phyloP scores from a whole-genome alignment of 164 flowering plant genomes.

The Kalanchoe fedtschenkoi region DNA sequence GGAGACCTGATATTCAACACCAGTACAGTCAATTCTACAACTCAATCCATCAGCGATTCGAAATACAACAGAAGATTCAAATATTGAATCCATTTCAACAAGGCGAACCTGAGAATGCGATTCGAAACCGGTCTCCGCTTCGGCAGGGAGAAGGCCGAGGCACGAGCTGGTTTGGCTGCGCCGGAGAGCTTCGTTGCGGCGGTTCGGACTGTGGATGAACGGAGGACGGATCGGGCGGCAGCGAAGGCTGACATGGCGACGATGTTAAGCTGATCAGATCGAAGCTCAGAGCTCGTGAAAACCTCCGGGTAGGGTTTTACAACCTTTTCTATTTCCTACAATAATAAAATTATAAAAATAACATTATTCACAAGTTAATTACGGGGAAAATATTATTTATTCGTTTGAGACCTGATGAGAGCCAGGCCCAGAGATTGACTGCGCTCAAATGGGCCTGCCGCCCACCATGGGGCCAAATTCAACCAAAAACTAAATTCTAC shows the following conservation, averaged over 20 bases:
- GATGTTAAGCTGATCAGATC: neutral
- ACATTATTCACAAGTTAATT: no score
- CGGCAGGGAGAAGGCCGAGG: slow-evolving; percentile 34
- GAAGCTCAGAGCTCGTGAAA: neutral
- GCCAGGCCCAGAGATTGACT: no score
- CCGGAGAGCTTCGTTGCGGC: slow-evolving; percentile 25
- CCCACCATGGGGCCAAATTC: no score
- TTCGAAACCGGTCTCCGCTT: slow-evolving; percentile 24
- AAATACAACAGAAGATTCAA: no score
- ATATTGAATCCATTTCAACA: neutral
- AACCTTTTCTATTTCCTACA: neutral
- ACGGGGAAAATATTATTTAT: no score
- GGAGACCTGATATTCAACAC: neutral
- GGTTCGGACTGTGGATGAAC: slow-evolving; percentile 30
- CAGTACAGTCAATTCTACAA: neutral
- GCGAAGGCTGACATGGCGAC: slow-evolving; percentile 11
- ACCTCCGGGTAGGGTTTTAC: neutral
- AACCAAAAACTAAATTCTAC: no score
- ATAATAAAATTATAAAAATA: neutral
- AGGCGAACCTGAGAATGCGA: slow-evolving; percentile 4
- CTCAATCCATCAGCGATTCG: neutral
- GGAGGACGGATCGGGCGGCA: slow-evolving; percentile 45
- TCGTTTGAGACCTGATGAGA: no score
- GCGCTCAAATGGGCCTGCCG: no score
- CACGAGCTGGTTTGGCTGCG: slow-evolving; percentile 23